These are phyloP conservation scores for Knoxia roxburghii DNA, from an alignment of 257 asterid genomes.

Conservation along the genomic window DNA sequence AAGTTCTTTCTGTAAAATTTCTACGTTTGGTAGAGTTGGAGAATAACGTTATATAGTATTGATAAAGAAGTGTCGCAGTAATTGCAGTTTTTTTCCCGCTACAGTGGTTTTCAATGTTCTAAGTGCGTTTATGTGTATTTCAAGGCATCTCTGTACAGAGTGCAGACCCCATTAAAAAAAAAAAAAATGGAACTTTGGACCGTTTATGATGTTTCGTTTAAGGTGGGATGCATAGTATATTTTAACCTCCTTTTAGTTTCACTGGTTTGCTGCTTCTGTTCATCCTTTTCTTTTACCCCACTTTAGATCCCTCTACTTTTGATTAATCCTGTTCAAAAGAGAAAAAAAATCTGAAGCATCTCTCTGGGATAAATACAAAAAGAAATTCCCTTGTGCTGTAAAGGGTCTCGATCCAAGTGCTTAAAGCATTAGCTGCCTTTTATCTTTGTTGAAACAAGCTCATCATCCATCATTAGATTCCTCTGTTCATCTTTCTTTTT, in stretches of 20 bases:
- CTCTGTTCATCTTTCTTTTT: conserved; percentile 22
- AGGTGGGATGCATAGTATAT: conserved; percentile 1
- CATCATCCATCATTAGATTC: conserved; percentile 39
- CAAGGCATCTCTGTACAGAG: conserved; percentile 4
- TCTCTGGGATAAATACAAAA: conserved; percentile 29
- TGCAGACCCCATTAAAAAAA: background rate
- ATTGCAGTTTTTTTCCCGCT: background rate
- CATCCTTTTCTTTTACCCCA: conserved; percentile 26
- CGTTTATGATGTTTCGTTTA: conserved; percentile 11
- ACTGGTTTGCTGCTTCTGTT: conserved; percentile 16
- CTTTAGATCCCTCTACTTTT: conserved; percentile 26
- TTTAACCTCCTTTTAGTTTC: conserved; percentile 11
- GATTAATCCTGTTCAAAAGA: conserved; percentile 5
- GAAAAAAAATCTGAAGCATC: conserved; percentile 13
- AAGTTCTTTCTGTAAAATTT: background rate
- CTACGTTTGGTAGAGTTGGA: background rate
- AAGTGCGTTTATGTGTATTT: background rate
- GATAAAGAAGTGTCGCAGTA: background rate
- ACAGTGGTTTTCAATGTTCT: background rate
- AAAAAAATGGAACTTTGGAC: conserved; percentile 3
- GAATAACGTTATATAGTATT: background rate
- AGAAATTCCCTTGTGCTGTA: conserved; percentile 32
- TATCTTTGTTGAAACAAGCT: conserved; percentile 29
- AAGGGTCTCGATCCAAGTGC: conserved; percentile 40
- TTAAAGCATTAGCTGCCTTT: conserved; percentile 39